Base-by-base conservation (phyloP, 352 stramenopile genomes). In the Albugo candida region DNA sequence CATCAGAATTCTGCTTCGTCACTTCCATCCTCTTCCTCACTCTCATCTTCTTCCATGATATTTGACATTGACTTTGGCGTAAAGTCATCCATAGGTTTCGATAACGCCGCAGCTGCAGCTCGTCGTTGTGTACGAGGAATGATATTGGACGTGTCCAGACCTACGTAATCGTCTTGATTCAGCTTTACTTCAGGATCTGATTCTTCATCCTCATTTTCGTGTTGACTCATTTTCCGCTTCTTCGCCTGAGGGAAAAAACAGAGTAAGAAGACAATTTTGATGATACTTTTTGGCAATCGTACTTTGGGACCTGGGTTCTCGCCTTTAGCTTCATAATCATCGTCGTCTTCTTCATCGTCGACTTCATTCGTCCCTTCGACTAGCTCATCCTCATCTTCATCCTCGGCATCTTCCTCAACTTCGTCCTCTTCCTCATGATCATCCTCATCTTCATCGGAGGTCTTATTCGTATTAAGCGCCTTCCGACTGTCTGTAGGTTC, bases 1-100 rank as follows among this genome's bases (percentile, higher is more conserved):
- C 81, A 69, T 66, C 82, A 91, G 52, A 91, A 91, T 55, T 91
- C 77, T 40, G 77, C 77, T 55, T 88, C 75, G 48, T 85, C 75
- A 51, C 75, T 88, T 45, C 74, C 81, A 42, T 80, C 70, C 42
- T 78, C 76, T 41, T 84, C 75, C n/a, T 85, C 66, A 27, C 67
- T 68, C 12, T 51, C 61, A 1, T 51, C 55, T 35, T 52, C 48
- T 17, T 53, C 52, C 11, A 37, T 60, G 2, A 50, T 43, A 2
- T 54, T 58, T 5, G 61, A 50, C 37, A 65, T 36, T 11, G 50
- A 40, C 36, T 55, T 54, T 14, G 52, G 39, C 42, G 46, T 49
- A 11, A 57, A 63, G 48, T 82, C 67, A 45, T 85, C 68, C 46
- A 76, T 69, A 0, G 70, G 67, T 27, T 76, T 59, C 4, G 74